Conservation (phyloP, 208 protist species). For the Leishmania arabica region DNA sequence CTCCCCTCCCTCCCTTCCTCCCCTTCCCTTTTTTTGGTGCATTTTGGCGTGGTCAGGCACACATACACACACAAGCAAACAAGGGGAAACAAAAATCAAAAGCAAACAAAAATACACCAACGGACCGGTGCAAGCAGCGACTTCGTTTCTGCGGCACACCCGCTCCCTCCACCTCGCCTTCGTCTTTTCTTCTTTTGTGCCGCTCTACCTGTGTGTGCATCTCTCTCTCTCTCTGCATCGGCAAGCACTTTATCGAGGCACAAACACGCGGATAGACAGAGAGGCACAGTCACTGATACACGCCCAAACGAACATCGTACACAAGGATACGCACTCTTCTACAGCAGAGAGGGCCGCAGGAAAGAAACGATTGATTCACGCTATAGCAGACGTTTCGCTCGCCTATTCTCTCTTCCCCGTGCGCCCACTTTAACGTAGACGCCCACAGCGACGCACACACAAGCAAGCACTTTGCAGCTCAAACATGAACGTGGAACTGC, state of each 20-base stretch:
- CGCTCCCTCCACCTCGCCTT: neutral
- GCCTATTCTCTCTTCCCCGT: neutral
- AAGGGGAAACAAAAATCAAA: neutral
- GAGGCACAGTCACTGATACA: neutral
- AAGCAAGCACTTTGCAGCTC: neutral
- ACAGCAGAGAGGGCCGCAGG: no score
- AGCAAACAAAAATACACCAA: neutral
- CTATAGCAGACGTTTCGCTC: neutral
- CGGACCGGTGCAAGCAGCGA: neutral
- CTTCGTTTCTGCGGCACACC: neutral
- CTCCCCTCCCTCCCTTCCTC: neutral
- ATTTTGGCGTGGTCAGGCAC: neutral
- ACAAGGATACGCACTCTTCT: neutral
- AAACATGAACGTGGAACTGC: slow-evolving; percentile 88
- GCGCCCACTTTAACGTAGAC: neutral
- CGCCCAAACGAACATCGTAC: neutral
- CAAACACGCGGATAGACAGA: neutral
- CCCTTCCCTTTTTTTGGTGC: neutral
- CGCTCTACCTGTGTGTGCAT: neutral
- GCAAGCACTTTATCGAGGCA: neutral
- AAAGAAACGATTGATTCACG: neutral
- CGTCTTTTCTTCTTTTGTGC: neutral
- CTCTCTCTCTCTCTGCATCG: neutral
- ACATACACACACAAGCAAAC: neutral
- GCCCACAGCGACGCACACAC: neutral